Evolutionary conservation across 441 rosid genomes (phyloP).

Genomic region (Bruguiera hainesii): DNA sequence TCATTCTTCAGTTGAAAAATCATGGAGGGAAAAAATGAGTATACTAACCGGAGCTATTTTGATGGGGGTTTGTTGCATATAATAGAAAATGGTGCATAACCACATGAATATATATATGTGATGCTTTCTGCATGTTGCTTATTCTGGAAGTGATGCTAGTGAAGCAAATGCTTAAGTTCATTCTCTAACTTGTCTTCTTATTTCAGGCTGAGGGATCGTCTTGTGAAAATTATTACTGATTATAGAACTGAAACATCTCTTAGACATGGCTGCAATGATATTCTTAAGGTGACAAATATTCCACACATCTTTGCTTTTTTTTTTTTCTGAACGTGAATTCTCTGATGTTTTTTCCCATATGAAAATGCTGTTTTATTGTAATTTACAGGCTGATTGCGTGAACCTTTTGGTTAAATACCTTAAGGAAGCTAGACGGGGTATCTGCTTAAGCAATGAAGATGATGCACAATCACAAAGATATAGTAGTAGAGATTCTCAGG

Average conservation of each 20-base stretch:
- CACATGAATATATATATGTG: neutral
- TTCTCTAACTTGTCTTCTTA: neutral
- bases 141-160: too few relatives aligned
- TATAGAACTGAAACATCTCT: slow-evolving; percentile 98
- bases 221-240: slow-evolving; percentile 93
- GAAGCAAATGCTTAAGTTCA: neutral
- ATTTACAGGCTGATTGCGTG: slow-evolving; percentile 78
- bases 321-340: neutral
- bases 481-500: slow-evolving; percentile 38
- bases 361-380: slow-evolving; percentile 10
- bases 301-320: neutral
- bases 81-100: neutral
- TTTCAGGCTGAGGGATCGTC: slow-evolving; percentile 85
- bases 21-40: too few relatives aligned
- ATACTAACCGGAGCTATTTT: neutral
- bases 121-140: neutral
- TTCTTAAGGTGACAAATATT: slow-evolving; percentile 65
- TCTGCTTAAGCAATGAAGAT: slow-evolving; percentile 64
- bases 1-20: too few relatives aligned
- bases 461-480: slow-evolving; percentile 56
- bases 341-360: slow-evolving; percentile 13
- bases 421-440: slow-evolving; percentile 83
- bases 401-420: slow-evolving; percentile 83
- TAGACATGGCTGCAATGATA: slow-evolving; percentile 95
- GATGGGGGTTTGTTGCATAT: neutral